Evolutionary conservation across 176 grass and related monocot genomes (phyloP), one percentile per base, ranked within the genome.

Genomic region (Saccharum officinarum): DNA sequence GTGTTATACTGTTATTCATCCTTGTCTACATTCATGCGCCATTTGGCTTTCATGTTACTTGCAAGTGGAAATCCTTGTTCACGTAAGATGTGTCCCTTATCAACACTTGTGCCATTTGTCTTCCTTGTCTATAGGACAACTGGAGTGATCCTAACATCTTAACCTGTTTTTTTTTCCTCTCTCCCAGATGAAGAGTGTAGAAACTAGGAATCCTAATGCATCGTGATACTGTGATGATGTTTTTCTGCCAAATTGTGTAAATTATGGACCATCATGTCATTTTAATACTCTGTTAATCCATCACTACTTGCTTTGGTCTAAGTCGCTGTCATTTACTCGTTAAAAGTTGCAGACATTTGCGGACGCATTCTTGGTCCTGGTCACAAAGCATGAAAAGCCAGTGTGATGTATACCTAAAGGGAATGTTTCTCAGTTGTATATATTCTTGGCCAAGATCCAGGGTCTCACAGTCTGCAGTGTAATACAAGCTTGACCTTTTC

Each of bases 21-120:
- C 20, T 47, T 59, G 30, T 14, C 36, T 71, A 61, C 22, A 78
- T 38, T 60, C 3, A 22, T 62, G 68, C n/a, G 85, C 84, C 84
- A 90, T 83, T 87, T 90, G 89, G 46, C 84, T 45, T 50, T 33
- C 67, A 10, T 69, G 31, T 75, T 74, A 0, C 68, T 14, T 50
- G 74, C 57, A 15, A 45, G 15, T 33, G 81, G 20, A 54, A 83
- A 25, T 6, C 34, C 15, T 5, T 69, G 7, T 77, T 45, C 64
- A 26, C 16, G 14, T 15, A 73, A 44, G 60, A 72, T 62, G 33
- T 55, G 14, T 28, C 46, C 30, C 69, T 38, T 61, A 7, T 42
- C 62, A 59, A 49, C 34, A 60, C 2, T 74, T 1, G 17, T 26
- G 89, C 84, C 89, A 90, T 90, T 80, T 90, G 80, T 84, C 89